Evolutionary conservation across 305 asterid species (phyloP).

Genomic region (Solanum hybrid): DNA sequence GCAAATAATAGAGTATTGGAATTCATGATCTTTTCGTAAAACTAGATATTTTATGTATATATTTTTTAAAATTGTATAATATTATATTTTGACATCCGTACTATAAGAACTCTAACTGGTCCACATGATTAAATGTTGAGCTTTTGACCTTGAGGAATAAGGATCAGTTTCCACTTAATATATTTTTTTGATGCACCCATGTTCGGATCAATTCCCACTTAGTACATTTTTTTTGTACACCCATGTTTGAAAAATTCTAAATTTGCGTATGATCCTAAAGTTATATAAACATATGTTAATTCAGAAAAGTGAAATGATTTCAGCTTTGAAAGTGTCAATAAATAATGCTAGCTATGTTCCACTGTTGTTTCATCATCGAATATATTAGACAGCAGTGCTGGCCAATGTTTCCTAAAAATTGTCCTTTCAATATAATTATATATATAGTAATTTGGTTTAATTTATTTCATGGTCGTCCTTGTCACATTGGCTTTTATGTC

Average conservation of each 20-base stretch:
- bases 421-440: not conserved
- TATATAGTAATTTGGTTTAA: not conserved
- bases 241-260: too few relatives aligned
- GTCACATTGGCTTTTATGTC: not conserved
- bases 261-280: not conserved
- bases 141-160: too few relatives aligned
- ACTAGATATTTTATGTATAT: too few relatives aligned
- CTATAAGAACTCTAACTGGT: not conserved
- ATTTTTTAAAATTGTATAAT: too few relatives aligned
- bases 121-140: not conserved
- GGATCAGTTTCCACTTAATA: too few relatives aligned
- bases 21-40: too few relatives aligned
- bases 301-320: not conserved
- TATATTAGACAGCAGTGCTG: not conserved
- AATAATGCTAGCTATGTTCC: not conserved
- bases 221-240: not conserved
- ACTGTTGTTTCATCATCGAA: not conserved
- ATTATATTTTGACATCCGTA: not conserved
- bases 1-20: too few relatives aligned
- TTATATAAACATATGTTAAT: not conserved
- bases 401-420: not conserved
- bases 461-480: not conserved
- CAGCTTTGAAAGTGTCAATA: not conserved
- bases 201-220: not conserved
- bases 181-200: not conserved